A percentile compares a stretch with the other conserved stretches of the same genome.
These are phyloP conservation scores for Cunninghamia lanceolata DNA, from an alignment of 75 land plant genomes.

Conservation along the genomic window DNA sequence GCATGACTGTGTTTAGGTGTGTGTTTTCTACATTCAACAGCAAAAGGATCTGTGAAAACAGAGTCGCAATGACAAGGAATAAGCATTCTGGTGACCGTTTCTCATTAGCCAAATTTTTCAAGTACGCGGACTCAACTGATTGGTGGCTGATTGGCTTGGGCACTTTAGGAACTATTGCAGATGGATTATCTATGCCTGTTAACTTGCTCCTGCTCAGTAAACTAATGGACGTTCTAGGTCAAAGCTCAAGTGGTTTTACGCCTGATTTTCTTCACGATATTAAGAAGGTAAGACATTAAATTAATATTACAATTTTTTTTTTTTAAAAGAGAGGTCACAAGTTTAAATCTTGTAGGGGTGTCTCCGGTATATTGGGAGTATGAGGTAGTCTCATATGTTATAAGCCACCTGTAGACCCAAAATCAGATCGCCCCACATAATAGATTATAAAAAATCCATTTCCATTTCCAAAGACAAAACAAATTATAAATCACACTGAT, in stretches of 20 bases:
- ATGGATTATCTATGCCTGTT: conserved; percentile 60
- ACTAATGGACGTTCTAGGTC: conserved; percentile 61
- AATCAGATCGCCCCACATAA: too few relatives aligned
- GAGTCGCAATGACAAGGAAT: neutral
- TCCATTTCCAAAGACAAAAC: neutral
- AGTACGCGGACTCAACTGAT: conserved; percentile 61
- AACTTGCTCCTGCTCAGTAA: conserved; percentile 39
- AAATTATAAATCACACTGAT: neutral
- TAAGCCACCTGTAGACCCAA: too few relatives aligned
- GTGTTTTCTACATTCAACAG: too few relatives aligned
- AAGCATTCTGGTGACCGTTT: too few relatives aligned
- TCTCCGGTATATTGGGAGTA: too few relatives aligned
- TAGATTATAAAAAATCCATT: too few relatives aligned
- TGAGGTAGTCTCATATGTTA: too few relatives aligned
- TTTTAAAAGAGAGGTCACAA: too few relatives aligned
- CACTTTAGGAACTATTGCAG: conserved; percentile 72
- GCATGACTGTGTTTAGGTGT: too few relatives aligned
- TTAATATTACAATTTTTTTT: too few relatives aligned
- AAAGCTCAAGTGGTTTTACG: neutral
- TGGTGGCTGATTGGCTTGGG: conserved; percentile 57
- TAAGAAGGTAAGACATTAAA: conserved; percentile 30
- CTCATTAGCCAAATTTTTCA: conserved; percentile 26
- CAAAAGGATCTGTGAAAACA: too few relatives aligned
- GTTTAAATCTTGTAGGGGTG: too few relatives aligned
- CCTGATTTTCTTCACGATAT: conserved; percentile 36